Percentiles rank a stretch among this genome's conserved stretches.
Evolutionary conservation across 352 stramenopile genomes (phyloP).

Genomic region (Pythium oligandrum): DNA sequence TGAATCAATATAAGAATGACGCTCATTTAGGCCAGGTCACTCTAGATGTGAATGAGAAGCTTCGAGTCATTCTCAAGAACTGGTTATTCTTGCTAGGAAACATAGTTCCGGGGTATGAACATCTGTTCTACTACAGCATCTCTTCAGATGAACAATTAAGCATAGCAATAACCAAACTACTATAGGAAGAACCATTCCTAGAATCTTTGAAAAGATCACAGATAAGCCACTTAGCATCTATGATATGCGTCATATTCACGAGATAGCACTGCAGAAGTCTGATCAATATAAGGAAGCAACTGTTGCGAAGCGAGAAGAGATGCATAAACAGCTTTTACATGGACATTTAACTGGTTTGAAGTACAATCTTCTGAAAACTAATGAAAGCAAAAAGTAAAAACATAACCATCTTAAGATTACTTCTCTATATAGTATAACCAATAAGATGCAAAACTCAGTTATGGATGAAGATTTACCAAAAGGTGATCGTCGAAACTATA

Average conservation of each 20-base stretch:
- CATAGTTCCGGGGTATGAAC: conserved; percentile 4
- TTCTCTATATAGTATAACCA: conserved; percentile 12
- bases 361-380: conserved; percentile 4
- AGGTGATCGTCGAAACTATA: conserved; percentile 8
- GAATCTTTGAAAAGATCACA: conserved; percentile 10
- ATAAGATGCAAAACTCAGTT: conserved; percentile 8
- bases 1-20: conserved; percentile 10
- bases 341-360: conserved; percentile 7
- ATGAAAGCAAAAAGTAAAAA: conserved; percentile 6
- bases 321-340: conserved; percentile 7
- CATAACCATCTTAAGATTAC: conserved; percentile 8
- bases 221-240: conserved; percentile 7
- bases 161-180: conserved; percentile 12
- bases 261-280: conserved; percentile 5
- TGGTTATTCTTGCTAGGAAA: conserved; percentile 8
- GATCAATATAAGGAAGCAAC: conserved; percentile 8
- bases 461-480: conserved; percentile 10
- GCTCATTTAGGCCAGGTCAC: conserved; percentile 6
- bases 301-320: conserved; percentile 5
- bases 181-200: conserved; percentile 8
- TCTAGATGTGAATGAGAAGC: conserved; percentile 6
- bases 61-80: conserved; percentile 9
- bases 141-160: conserved; percentile 10
- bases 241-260: conserved; percentile 7
- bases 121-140: conserved; percentile 9